These are phyloP conservation scores for Populus tremula DNA, from an alignment of 345 rosid species.

Conservation along the genomic window DNA sequence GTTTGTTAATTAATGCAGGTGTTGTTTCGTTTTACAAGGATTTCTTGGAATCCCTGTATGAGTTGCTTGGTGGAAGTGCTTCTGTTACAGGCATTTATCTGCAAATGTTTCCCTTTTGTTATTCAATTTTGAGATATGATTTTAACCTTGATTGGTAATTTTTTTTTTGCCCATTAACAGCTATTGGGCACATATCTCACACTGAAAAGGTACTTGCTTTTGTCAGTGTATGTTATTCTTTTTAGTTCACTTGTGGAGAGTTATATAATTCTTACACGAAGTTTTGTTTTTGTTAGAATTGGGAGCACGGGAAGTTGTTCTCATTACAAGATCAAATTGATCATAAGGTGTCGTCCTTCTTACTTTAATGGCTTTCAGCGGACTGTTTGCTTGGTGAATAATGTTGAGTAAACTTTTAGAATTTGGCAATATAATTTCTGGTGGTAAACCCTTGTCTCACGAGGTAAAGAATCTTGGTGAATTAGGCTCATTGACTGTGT, in stretches of 20 bases:
- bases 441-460: not conserved
- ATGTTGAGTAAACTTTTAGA: not conserved
- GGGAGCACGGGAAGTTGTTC: slow-evolving; percentile 65
- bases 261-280: not conserved
- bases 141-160: not conserved
- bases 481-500: not conserved
- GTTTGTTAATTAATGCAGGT: slow-evolving; percentile 39
- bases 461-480: not conserved
- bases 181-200: slow-evolving; percentile 69
- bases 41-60: slow-evolving; percentile 65
- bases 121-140: not conserved
- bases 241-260: not conserved
- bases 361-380: not conserved
- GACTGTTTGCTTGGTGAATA: not conserved
- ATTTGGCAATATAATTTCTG: not conserved
- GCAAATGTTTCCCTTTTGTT: not conserved
- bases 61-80: slow-evolving; percentile 58
- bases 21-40: slow-evolving; percentile 69
- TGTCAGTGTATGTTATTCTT: not conserved
- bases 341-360: slow-evolving; percentile 55
- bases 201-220: slow-evolving; percentile 56
- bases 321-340: slow-evolving; percentile 77
- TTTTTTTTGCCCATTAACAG: slow-evolving; percentile 28
- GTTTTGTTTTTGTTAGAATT: slow-evolving; percentile 40
- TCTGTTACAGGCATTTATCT: slow-evolving; percentile 35